Percentiles rank a stretch among this genome's conserved stretches.
Evolutionary conservation across 129 eudicot species (phyloP).

Genomic region (carrot (Daucus carota)): DNA sequence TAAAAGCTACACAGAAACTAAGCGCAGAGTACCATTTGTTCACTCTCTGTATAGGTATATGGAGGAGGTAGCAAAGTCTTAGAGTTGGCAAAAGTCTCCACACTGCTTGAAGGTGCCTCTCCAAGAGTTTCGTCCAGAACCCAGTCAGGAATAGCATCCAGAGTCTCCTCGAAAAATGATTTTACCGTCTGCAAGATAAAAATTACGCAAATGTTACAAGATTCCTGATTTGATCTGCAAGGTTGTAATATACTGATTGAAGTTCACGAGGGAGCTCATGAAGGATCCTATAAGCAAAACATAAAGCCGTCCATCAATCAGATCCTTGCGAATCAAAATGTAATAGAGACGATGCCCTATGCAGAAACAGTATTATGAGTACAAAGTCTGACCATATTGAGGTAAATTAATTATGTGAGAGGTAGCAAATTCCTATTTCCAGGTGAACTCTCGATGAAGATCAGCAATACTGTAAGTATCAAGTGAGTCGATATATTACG

Average conservation of each 20-base stretch:
- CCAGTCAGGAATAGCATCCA: constrained; percentile 58
- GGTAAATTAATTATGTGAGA: background rate
- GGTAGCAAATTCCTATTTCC: background rate
- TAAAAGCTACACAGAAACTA: constrained; percentile 19
- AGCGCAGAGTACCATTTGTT: constrained; percentile 57
- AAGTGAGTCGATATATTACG: background rate
- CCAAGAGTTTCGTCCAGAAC: constrained; percentile 59
- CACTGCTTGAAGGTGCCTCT: constrained; percentile 23
- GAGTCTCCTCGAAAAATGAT: constrained; percentile 67
- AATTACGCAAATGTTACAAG: background rate
- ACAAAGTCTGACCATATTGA: background rate
- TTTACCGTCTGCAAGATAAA: constrained; percentile 61
- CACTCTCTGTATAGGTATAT: constrained; percentile 49
- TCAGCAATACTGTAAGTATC: background rate
- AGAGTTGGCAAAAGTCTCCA: constrained; percentile 48
- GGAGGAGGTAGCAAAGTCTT: constrained; percentile 59
- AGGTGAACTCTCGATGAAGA: background rate
- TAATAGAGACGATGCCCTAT: background rate
- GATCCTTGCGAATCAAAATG: background rate
- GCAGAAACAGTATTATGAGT: background rate
- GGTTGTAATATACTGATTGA: background rate
- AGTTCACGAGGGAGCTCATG: background rate
- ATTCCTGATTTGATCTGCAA: background rate
- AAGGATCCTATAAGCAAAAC: background rate
- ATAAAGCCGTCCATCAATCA: background rate